phyloP scores from a whole-genome alignment of 805 yeast genomes.

The Wickerhamomyces canadensis region DNA sequence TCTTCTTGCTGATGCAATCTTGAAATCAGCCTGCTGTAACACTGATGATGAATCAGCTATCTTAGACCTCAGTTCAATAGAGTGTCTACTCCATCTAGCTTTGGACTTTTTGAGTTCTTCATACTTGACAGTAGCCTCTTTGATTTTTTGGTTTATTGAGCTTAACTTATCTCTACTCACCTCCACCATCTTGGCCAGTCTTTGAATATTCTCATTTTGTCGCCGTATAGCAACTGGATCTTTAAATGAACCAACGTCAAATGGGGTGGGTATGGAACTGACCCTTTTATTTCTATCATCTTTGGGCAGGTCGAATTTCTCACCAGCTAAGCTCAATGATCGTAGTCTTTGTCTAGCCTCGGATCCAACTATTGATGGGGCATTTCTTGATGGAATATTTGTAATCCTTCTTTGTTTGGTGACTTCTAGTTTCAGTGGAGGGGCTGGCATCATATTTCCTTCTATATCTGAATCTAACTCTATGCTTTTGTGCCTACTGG shows the following conservation, averaged over 20 bases:
- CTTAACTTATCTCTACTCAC: constrained; percentile 8
- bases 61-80: constrained; percentile 6
- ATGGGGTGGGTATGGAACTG: background rate
- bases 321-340: constrained; percentile 1
- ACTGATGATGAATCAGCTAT: constrained; percentile 13
- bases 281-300: background rate
- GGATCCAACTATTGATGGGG: background rate
- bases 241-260: background rate
- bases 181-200: constrained; percentile 6
- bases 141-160: constrained; percentile 8
- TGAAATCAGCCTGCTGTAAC: constrained; percentile 9
- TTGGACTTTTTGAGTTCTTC: constrained; percentile 6
- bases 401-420: background rate
- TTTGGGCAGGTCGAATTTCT: background rate
- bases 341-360: background rate
- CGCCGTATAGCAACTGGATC: constrained; percentile 14
- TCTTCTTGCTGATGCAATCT: constrained; percentile 4
- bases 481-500: background rate
- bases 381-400: no score
- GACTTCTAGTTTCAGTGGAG: background rate
- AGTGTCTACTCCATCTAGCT: background rate
- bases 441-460: background rate
- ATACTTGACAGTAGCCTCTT: constrained; percentile 1
- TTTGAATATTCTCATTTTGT: constrained; percentile 9
- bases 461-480: background rate